Percentiles rank a stretch among this genome's conserved stretches.
Evolutionary conservation across 345 rosid genomes (phyloP).

Genomic region (Euphorbia lathyris): DNA sequence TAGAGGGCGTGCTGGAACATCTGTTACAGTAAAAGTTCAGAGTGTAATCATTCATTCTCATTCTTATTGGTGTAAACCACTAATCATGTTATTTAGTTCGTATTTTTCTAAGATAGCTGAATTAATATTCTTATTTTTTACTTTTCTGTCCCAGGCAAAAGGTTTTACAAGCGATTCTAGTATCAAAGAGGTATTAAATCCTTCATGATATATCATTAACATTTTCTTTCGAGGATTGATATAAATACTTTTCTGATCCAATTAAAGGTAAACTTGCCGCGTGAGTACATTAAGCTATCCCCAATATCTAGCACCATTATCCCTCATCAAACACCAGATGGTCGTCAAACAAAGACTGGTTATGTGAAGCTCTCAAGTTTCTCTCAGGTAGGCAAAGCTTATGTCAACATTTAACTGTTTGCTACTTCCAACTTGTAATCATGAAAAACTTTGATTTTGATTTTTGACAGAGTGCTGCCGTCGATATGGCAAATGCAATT

Average conservation of each 20-base stretch:
- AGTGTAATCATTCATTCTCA: constrained; percentile 37
- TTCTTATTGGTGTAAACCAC: background rate
- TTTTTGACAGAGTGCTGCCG: constrained; percentile 66
- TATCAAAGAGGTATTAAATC: constrained; percentile 55
- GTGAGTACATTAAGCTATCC: constrained; percentile 74
- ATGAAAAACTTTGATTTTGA: constrained; percentile 6
- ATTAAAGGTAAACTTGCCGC: constrained; percentile 66
- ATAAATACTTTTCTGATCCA: constrained; percentile 11
- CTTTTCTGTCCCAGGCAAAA: constrained; percentile 39
- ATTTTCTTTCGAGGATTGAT: constrained; percentile 1
- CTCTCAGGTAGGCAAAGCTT: constrained; percentile 57
- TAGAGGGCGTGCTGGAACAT: constrained; percentile 81
- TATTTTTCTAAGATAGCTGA: background rate
- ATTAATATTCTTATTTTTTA: background rate
- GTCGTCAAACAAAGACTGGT: constrained; percentile 64
- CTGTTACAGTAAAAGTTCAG: constrained; percentile 66
- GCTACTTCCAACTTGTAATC: background rate
- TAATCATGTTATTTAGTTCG: background rate
- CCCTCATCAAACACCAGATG: constrained; percentile 67
- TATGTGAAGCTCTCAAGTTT: constrained; percentile 70
- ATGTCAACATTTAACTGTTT: background rate
- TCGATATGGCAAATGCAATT: constrained; percentile 64
- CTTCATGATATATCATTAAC: background rate
- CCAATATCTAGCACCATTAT: constrained; percentile 79
- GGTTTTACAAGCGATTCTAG: constrained; percentile 35